Conservation (phyloP, 1,284 basidiomycete genomes). For the Lentinula novae-zelandiae region DNA sequence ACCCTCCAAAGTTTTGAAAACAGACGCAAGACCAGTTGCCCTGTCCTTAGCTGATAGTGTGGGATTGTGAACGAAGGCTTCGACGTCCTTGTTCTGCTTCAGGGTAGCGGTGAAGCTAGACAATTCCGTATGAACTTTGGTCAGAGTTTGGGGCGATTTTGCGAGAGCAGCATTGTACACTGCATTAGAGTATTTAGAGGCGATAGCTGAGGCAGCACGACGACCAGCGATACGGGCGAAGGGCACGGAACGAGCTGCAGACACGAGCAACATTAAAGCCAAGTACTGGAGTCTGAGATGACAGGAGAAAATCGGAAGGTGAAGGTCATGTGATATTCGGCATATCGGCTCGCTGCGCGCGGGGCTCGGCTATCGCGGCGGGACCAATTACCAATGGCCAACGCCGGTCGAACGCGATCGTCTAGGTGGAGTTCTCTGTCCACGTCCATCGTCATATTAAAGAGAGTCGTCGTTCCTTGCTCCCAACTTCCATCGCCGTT, state of each 20-base stretch:
- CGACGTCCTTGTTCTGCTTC: conserved; percentile 60
- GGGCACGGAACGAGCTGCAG: conserved; percentile 41
- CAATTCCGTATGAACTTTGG: conserved; percentile 84
- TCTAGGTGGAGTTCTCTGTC: background rate
- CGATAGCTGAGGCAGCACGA: conserved; percentile 70
- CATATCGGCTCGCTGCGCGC: background rate
- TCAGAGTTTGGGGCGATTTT: conserved; percentile 77
- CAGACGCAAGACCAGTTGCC: conserved; percentile 58
- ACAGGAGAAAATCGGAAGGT: conserved; percentile 18
- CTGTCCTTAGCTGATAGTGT: conserved; percentile 84
- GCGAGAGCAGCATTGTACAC: conserved; percentile 89
- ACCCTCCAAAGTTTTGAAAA: conserved; percentile 63
- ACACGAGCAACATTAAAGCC: conserved; percentile 40
- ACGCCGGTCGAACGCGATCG: background rate
- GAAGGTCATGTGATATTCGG: background rate
- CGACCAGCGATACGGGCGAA: conserved; percentile 47
- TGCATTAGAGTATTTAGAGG: conserved; percentile 93
- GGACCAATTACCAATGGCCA: background rate
- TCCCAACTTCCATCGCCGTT: background rate
- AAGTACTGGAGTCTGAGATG: conserved; percentile 7
- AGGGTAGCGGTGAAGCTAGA: conserved; percentile 65
- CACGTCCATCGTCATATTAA: background rate
- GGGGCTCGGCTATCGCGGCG: background rate
- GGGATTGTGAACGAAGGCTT: conserved; percentile 80
- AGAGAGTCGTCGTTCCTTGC: background rate